Evolutionary conservation across 169 alveolate species (phyloP).

Genomic region (Plasmodium knowlesi): DNA sequence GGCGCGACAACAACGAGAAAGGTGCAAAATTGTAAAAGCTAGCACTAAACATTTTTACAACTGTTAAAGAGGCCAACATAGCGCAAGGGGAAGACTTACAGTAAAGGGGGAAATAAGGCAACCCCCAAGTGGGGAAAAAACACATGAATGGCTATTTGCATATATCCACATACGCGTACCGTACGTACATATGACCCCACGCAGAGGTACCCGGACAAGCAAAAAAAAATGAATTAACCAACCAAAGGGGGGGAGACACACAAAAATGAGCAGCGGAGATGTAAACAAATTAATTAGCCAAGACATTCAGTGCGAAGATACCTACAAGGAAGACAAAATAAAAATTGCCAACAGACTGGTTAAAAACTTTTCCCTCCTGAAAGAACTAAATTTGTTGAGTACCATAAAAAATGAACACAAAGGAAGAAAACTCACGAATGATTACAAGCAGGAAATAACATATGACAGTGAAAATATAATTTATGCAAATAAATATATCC

Average conservation of each 20-base stretch:
- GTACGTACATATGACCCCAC: background rate
- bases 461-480: conserved; percentile 30
- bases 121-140: background rate
- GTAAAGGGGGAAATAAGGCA: background rate
- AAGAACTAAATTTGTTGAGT: conserved; percentile 60
- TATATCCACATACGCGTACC: background rate
- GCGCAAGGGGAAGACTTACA: background rate
- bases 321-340: conserved; percentile 35
- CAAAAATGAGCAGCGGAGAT: conserved; percentile 26
- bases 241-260: too few relatives aligned
- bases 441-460: background rate
- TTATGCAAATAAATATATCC: conserved; percentile 36
- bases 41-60: background rate
- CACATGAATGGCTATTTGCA: background rate
- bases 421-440: background rate
- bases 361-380: conserved; percentile 66
- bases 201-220: background rate
- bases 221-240: conserved; percentile 51
- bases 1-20: background rate
- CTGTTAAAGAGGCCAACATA: background rate
- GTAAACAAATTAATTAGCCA: conserved; percentile 23
- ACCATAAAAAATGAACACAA: conserved; percentile 31
- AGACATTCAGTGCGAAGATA: conserved; percentile 35
- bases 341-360: conserved; percentile 55
- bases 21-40: background rate